These are phyloP conservation scores for Pisolithus albus DNA, from an alignment of 768 basidiomycete species.

Conservation along the genomic window DNA sequence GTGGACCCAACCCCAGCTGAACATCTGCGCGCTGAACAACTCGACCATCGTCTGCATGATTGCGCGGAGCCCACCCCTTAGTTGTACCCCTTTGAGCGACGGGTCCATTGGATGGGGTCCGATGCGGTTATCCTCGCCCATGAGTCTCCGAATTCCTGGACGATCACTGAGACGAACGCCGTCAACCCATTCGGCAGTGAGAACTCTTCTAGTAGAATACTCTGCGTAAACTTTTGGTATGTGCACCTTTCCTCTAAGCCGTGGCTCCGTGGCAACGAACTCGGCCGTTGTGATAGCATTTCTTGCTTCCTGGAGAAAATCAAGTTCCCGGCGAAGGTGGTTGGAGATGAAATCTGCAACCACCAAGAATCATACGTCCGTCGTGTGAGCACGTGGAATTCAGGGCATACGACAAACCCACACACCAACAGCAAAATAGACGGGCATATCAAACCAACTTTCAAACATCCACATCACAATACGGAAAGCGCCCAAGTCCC, in stretches of 20 bases:
- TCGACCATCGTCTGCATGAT: conserved; percentile 87
- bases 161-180: conserved; percentile 68
- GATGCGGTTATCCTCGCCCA: conserved; percentile 41
- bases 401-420: conserved; percentile 2
- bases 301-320: conserved; percentile 72
- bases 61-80: conserved; percentile 54
- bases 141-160: conserved; percentile 46
- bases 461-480: conserved; percentile 76
- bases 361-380: background rate
- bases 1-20: conserved; percentile 87
- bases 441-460: conserved; percentile 79
- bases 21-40: conserved; percentile 84
- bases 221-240: conserved; percentile 72
- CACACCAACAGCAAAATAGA: conserved; percentile 71
- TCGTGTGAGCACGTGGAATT: background rate
- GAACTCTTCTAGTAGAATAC: conserved; percentile 68
- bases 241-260: conserved; percentile 62
- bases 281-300: conserved; percentile 68
- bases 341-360: conserved; percentile 66
- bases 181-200: conserved; percentile 83
- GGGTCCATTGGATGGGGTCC: background rate
- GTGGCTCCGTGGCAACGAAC: conserved; percentile 64
- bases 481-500: conserved; percentile 69
- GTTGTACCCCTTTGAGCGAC: conserved; percentile 16
- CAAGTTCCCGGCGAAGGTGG: conserved; percentile 77